These are phyloP conservation scores for Pseudocercospora pini-densiflorae DNA, from an alignment of 2,329 filamentous ascomycete genomes.

Conservation along the genomic window DNA sequence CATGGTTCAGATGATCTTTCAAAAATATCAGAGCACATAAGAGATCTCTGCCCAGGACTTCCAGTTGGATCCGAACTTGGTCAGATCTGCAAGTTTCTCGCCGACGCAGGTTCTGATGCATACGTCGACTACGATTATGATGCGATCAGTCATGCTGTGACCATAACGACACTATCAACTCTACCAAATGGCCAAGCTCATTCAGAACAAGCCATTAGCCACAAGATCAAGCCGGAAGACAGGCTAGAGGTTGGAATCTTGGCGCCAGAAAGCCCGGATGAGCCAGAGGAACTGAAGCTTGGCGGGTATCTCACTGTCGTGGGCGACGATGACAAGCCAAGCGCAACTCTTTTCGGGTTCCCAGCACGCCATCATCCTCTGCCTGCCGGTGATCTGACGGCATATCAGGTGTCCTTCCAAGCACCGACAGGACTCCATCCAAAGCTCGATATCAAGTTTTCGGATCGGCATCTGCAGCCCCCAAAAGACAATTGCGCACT, in stretches of 20 bases:
- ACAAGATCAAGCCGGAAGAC: constrained; percentile 20
- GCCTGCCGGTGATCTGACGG: constrained; percentile 41
- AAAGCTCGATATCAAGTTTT: constrained; percentile 70
- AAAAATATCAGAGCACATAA: constrained; percentile 46
- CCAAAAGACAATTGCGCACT: constrained; percentile 66
- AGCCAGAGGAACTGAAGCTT: constrained; percentile 75
- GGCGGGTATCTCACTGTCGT: constrained; percentile 79
- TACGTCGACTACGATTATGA: constrained; percentile 81
- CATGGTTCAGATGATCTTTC: constrained; percentile 63
- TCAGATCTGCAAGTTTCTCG: constrained; percentile 22
- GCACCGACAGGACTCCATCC: constrained; percentile 82
- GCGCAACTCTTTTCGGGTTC: constrained; percentile 81
- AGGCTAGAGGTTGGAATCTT: constrained; percentile 81
- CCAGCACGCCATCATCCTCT: constrained; percentile 75
- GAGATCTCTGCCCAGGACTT: constrained; percentile 35
- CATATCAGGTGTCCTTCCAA: constrained; percentile 63
- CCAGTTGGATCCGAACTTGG: constrained; percentile 17
- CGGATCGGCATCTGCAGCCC: constrained; percentile 53
- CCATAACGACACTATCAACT: constrained; percentile 49
- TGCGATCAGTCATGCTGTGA: constrained; percentile 66
- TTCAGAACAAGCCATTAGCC: background rate
- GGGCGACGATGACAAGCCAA: constrained; percentile 71
- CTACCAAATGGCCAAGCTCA: background rate
- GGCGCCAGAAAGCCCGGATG: constrained; percentile 63
- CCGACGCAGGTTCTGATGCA: constrained; percentile 15